Evolutionary conservation across 257 asterid genomes (phyloP), one percentile per base, ranked within the genome.

Genomic region (Datura wrightii): DNA sequence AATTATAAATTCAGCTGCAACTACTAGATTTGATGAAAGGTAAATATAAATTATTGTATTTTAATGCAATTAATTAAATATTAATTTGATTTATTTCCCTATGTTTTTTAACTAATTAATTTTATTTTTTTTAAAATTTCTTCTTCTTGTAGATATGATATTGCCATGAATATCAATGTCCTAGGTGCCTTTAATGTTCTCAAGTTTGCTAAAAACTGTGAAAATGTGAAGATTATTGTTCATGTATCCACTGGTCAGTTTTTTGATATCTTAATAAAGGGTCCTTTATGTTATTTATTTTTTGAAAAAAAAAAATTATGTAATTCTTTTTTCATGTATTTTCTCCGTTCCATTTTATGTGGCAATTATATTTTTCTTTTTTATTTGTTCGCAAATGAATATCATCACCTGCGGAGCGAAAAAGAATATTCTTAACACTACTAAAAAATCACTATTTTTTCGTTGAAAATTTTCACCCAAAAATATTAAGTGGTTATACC

Each of bases 1-100:
- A 37, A 54, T 92, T 10, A 85, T 94, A 79, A 91, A 94, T 84
- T 94, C 94, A 1, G 97, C 97, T 14, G 95, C 97, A 42, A 90
- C 92, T 9, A 94, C 97, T 52, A 87, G 79, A 36, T 92, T 89
- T 31, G 71, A 84, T 16, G 91, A 88, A 19, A 82, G 89, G 90
- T 88, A 19, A 16, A 37, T 58, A 36, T 31, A 39, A 0, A 39
- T 39, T 24, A 24, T 76, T 13, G 44, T 48, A 15, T 41, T 8
- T 71, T 71, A n/a, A n/a, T 44, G 5, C 31, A 46, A 24, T 24
- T 24, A 24, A 24, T 24, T 24, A 72, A 24, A 5, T 5, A 72
- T 19, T 8, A 41, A 69, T 70, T 48, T 48, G 3, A 5, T 46
- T 5, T 11, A 76, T 10, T 76, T 24, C 7, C 6, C 31, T 66